These are phyloP conservation scores for Neonectria punicea DNA, from an alignment of 2,329 filamentous ascomycete genomes.

Conservation along the genomic window DNA sequence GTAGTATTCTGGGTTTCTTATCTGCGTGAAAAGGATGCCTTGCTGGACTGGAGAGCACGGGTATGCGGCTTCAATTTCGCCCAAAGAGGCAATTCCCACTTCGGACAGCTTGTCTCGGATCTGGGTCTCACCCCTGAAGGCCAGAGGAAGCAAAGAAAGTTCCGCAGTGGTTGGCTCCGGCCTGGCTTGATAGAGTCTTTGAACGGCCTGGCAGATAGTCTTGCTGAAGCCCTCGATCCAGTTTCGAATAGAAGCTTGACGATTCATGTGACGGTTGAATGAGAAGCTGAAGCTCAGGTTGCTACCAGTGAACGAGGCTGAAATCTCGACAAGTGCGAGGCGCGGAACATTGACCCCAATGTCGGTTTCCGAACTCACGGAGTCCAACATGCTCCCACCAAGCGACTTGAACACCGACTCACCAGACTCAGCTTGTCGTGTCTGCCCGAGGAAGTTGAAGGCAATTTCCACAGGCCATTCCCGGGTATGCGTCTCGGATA, in stretches of 20 bases:
- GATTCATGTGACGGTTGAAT: slow-evolving; percentile 24
- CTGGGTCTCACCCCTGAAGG: not conserved
- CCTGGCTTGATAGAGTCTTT: not conserved
- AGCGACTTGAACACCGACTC: slow-evolving; percentile 21
- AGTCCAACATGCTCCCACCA: slow-evolving; percentile 6
- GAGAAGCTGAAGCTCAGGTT: slow-evolving; percentile 22
- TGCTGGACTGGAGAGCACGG: slow-evolving; percentile 39
- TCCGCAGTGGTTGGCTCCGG: not conserved
- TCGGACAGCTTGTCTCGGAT: slow-evolving; percentile 2
- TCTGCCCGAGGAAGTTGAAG: slow-evolving; percentile 37
- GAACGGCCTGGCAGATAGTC: not conserved
- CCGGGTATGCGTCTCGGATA: not conserved
- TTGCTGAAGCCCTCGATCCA: slow-evolving; percentile 5
- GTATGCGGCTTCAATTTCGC: slow-evolving; percentile 31
- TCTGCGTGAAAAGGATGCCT: slow-evolving; percentile 35
- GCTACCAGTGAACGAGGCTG: slow-evolving; percentile 10
- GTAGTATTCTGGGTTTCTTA: slow-evolving; percentile 30
- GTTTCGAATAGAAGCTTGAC: not conserved
- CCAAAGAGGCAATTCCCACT: not conserved
- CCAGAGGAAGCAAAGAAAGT: slow-evolving; percentile 25
- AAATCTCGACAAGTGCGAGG: slow-evolving; percentile 32
- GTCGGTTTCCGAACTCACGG: slow-evolving; percentile 19
- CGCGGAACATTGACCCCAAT: slow-evolving; percentile 27
- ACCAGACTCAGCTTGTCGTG: slow-evolving; percentile 1
- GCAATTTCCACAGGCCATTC: slow-evolving; percentile 28